Base-by-base conservation (phyloP, 306 rosid species). In the Acacia crassicarpa region DNA sequence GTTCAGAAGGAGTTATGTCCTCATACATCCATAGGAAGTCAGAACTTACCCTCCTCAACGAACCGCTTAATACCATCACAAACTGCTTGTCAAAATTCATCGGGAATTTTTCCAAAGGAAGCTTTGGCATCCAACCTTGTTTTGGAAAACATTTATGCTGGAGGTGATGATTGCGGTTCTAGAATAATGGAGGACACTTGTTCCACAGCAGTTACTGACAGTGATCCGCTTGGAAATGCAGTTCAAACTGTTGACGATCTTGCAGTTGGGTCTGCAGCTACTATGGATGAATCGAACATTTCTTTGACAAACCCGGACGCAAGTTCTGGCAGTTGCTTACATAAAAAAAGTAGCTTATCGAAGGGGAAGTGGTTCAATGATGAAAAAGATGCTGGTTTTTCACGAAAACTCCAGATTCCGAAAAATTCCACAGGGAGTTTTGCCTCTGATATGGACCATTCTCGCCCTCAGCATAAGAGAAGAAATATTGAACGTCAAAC, bases 381-480 rank as follows among this genome's bases (percentile, higher is more conserved):
- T 53, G 87, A 76, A 43, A 85, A 83, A 66, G 45, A 58, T 40
- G 78, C 78, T 9, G 67, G 78, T 70, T 44, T 76, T 76, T 82
- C 92, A 81, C 62, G 81, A 48, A 87, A 81, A 56, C 25, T 73
- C 45, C 84, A 78, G 82, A 56, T 62, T 76, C 74, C 82, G 54
- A 82, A 66, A 49, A 84, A 75, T 61, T 81, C 84, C 63, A 56
- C 27, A 2, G 68, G 74, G 30, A 66, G 65, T 81, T 75, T 72
- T 73, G 54, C 78, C 72, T 75, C 82, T 76, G 85, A 80, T 84
- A 38, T 79, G 83, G 88, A 85, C 78, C 85, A 75, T 80, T 87
- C 87, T 17, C 69, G 71, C 67, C 76, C 87, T 85, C 88, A 78
- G 78, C 85, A 78, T 33, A 91, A 93, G 75, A 88, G 88, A 84